Evolutionary conservation across 2,329 filamentous ascomycete genomes (phyloP), one percentile per base, ranked within the genome.

Genomic region (Nemania diffusa): DNA sequence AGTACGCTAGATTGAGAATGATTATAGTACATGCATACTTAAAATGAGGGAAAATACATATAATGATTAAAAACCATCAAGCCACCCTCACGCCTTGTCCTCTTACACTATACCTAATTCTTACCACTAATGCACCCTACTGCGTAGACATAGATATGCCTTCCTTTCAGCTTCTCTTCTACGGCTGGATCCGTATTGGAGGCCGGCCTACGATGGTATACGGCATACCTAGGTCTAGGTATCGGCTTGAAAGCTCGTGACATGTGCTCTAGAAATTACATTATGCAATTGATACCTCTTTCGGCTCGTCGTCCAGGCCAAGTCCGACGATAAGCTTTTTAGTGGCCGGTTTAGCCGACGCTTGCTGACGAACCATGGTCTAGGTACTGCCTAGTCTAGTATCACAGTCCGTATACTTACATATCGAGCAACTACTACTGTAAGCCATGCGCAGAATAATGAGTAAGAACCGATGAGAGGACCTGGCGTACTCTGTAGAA

Each of bases 241-340:
- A 40, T 40, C 34, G 15, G 34, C 37, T 15, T 40, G 37, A 17
- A 40, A 40, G 8, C 37, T 40, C 11, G 37, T 17, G 37, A 40
- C 5, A 40, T 40, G 2, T 40, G 2, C 34, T 40, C 11, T 40
- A 40, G 37, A 40, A 40, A 17, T 13, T 15, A 40, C 37, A 40
- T 5, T 40, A 5, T 5, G 15, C 15, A 40, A 40, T 40, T 40
- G 9, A 40, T 6, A 40, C 34, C 34, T 40, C 9, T 40, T 15
- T 20, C 27, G 20, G 20, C 42, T 58, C 27, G 56, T 50, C 50
- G 56, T 42, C 42, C 32, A 27, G 56, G 56, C 26, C 42, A 58
- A 34, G 37, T 15, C 37, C 37, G 37, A 40, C 15, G 37, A 40
- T 40, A 40, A 40, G 37, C 37, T 40, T 40, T 40, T 40, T 40